Percentiles rank a stretch among this genome's conserved stretches.
These are phyloP conservation scores for Suillus hirtellus DNA, from an alignment of 768 basidiomycete genomes.

Conservation along the genomic window DNA sequence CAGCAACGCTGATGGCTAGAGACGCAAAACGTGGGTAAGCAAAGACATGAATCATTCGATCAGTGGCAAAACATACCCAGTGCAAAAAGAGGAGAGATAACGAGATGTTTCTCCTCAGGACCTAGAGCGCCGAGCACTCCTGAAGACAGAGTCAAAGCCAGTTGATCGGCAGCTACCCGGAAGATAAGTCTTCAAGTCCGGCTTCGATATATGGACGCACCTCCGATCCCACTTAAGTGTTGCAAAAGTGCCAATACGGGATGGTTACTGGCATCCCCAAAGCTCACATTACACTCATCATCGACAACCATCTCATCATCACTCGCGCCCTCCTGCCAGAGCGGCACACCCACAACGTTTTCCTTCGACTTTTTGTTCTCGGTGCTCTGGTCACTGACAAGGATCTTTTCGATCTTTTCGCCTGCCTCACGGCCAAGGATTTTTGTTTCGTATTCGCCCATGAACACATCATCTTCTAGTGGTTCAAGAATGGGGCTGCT, in stretches of 20 bases:
- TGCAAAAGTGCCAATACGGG: conserved; percentile 35
- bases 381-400: conserved; percentile 41
- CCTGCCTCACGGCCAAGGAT: conserved; percentile 35
- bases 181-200: neutral
- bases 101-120: conserved; percentile 26
- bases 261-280: conserved; percentile 21
- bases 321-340: conserved; percentile 33
- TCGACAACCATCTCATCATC: conserved; percentile 21
- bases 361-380: conserved; percentile 24
- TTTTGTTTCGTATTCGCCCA: conserved; percentile 37
- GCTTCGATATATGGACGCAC: conserved; percentile 31
- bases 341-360: conserved; percentile 23
- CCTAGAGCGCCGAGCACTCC: conserved; percentile 41
- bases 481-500: conserved; percentile 15
- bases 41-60: neutral
- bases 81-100: conserved; percentile 43
- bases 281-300: neutral
- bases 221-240: conserved; percentile 27
- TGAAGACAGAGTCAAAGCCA: conserved; percentile 41
- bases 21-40: neutral
- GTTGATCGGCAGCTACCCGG: conserved; percentile 40
- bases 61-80: conserved; percentile 34
- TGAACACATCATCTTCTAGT: conserved; percentile 24
- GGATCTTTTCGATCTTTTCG: conserved; percentile 45
- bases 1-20: neutral